A percentile compares a stretch with the other conserved stretches of the same genome.
Conservation (phyloP, 352 stramenopile genomes). For the Phytophthora macrochlamydospora region DNA sequence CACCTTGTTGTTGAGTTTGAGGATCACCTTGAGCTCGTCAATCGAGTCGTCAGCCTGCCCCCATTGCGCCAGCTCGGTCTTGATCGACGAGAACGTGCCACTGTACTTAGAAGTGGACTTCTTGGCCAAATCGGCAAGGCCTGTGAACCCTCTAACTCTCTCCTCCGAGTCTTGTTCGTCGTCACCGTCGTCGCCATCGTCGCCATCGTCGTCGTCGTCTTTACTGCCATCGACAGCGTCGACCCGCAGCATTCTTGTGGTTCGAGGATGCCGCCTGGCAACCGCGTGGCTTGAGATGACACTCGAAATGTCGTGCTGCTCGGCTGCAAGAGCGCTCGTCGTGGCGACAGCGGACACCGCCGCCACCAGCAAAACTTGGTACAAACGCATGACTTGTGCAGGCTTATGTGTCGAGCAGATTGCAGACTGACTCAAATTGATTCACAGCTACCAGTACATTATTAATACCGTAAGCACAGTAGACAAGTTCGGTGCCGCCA, state of each 20-base stretch:
- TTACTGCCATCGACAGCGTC: background rate
- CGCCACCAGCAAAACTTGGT: background rate
- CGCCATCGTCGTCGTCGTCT: background rate
- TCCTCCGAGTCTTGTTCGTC: background rate
- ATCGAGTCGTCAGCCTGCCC: background rate
- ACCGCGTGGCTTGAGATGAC: background rate
- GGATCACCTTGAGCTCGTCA: background rate
- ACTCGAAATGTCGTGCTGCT: background rate
- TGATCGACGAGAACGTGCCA: background rate
- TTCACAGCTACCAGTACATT: too few relatives aligned
- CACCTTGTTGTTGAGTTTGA: background rate
- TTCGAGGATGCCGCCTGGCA: background rate
- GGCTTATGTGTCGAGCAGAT: too few relatives aligned
- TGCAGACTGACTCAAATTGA: too few relatives aligned
- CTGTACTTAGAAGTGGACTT: background rate
- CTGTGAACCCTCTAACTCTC: background rate
- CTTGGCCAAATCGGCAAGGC: background rate
- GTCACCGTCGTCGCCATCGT: background rate
- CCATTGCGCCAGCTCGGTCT: background rate
- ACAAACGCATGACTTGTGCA: background rate
- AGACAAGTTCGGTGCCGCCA: too few relatives aligned
- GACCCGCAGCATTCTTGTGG: background rate
- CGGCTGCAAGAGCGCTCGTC: background rate
- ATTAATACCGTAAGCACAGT: too few relatives aligned
- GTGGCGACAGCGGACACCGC: background rate